Conservation (phyloP, 192 early-diverging fungal species). For the Obelidium mucronatum region DNA sequence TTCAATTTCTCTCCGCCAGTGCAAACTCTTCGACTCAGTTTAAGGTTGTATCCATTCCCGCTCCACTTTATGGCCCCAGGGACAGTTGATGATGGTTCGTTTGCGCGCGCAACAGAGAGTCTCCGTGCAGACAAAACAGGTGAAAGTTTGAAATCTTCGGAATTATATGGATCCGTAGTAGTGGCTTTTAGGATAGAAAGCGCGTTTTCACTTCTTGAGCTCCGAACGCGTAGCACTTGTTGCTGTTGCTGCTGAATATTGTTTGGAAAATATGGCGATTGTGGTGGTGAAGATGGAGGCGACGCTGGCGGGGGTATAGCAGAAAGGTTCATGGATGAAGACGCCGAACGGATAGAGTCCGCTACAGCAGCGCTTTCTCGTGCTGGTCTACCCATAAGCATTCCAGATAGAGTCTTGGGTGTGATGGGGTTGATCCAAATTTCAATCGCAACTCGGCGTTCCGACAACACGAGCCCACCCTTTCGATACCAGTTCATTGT, state of each 20-base stretch:
- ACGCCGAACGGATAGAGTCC: neutral
- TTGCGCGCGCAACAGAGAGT: neutral
- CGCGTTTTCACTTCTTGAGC: neutral
- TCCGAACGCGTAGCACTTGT: neutral
- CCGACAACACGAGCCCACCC: slow-evolving; percentile 20
- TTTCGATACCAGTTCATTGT: slow-evolving; percentile 34
- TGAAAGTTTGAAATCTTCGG: too few relatives aligned
- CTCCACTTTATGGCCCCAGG: slow-evolving; percentile 1
- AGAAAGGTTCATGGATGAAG: neutral
- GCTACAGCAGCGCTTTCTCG: neutral
- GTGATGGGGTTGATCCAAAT: slow-evolving; percentile 34
- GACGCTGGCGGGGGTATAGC: too few relatives aligned
- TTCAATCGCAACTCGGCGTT: slow-evolving; percentile 34
- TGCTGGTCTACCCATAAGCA: slow-evolving; percentile 18
- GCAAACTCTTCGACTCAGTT: slow-evolving; percentile 7
- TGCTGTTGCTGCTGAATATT: neutral
- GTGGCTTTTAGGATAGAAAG: too few relatives aligned
- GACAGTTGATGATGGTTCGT: neutral
- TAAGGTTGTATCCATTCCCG: slow-evolving; percentile 10
- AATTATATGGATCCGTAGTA: too few relatives aligned
- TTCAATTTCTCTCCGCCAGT: slow-evolving; percentile 23
- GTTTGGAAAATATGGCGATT: neutral
- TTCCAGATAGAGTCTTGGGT: slow-evolving; percentile 28
- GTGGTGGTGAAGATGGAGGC: too few relatives aligned
- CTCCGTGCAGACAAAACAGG: neutral